Conservation (phyloP, 2,329 filamentous ascomycete genomes). For the Aspergillus costaricaensis region DNA sequence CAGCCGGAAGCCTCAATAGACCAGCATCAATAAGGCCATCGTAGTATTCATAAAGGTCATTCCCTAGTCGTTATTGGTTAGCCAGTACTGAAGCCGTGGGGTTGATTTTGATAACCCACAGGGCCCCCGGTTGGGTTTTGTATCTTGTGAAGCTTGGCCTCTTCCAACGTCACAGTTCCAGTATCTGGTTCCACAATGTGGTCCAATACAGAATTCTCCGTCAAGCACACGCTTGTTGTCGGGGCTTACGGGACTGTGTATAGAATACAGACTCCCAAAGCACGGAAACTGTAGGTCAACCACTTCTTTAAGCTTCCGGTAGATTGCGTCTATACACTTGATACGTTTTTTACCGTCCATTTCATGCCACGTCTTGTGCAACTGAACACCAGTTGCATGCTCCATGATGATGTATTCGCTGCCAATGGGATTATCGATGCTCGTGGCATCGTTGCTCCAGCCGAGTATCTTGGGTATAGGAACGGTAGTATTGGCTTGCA, state of each 20-base stretch:
- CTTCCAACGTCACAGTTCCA: slow-evolving; percentile 16
- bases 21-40: slow-evolving; percentile 44
- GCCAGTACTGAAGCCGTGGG: slow-evolving; percentile 9
- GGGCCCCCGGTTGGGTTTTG: slow-evolving; percentile 40
- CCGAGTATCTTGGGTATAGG: slow-evolving; percentile 47
- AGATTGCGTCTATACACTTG: slow-evolving; percentile 22
- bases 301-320: slow-evolving; percentile 8
- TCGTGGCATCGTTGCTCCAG: slow-evolving; percentile 41
- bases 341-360: slow-evolving; percentile 35
- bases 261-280: slow-evolving; percentile 42
- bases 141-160: slow-evolving; percentile 27
- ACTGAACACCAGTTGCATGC: slow-evolving; percentile 35
- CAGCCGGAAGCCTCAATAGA: slow-evolving; percentile 38
- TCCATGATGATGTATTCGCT: slow-evolving; percentile 47
- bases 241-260: slow-evolving; percentile 18
- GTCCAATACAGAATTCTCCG: slow-evolving; percentile 34
- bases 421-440: slow-evolving; percentile 33
- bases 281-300: slow-evolving; percentile 34
- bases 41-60: slow-evolving; percentile 34
- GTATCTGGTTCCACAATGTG: slow-evolving; percentile 33
- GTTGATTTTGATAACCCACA: slow-evolving; percentile 33
- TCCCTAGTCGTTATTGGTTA: slow-evolving; percentile 32
- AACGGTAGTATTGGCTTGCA: slow-evolving; percentile 41
- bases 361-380: slow-evolving; percentile 35
- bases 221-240: slow-evolving; percentile 21